A percentile compares a stretch with the other conserved stretches of the same genome.
Conservation (phyloP, 2,329 filamentous ascomycete genomes). For the Plectosphaerella sp. region DNA sequence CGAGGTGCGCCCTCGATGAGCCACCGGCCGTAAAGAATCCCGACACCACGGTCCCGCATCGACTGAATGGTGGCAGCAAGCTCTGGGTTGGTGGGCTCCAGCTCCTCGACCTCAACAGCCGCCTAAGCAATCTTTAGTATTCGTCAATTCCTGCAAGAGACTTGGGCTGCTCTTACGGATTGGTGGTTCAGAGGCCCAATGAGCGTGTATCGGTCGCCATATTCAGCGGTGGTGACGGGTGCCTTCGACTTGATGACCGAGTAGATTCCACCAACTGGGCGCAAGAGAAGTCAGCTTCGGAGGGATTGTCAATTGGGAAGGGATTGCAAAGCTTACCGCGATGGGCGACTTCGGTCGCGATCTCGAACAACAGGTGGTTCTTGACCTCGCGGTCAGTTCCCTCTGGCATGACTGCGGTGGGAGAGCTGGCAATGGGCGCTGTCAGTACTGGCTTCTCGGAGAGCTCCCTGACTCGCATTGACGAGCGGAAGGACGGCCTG, state of each 20-base stretch:
- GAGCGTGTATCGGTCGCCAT: conserved; percentile 94
- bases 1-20: conserved; percentile 93
- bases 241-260: conserved; percentile 99
- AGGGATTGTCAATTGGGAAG: background rate
- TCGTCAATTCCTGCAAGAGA: background rate
- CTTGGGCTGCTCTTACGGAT: conserved; percentile 56
- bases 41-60: conserved; percentile 89
- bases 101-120: conserved; percentile 93
- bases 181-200: conserved; percentile 90
- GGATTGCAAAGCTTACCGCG: conserved; percentile 58
- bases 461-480: background rate
- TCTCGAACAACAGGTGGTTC: conserved; percentile 94
- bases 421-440: background rate
- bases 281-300: background rate
- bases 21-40: conserved; percentile 92
- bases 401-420: background rate
- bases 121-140: conserved; percentile 50
- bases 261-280: conserved; percentile 90
- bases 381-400: conserved; percentile 64
- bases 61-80: conserved; percentile 79
- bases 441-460: background rate
- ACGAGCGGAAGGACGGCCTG: background rate
- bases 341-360: conserved; percentile 96
- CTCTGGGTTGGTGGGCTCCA: conserved; percentile 77
- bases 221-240: conserved; percentile 94